Base-by-base conservation (phyloP, 306 rosid genomes). In the Trifolium dubium region DNA sequence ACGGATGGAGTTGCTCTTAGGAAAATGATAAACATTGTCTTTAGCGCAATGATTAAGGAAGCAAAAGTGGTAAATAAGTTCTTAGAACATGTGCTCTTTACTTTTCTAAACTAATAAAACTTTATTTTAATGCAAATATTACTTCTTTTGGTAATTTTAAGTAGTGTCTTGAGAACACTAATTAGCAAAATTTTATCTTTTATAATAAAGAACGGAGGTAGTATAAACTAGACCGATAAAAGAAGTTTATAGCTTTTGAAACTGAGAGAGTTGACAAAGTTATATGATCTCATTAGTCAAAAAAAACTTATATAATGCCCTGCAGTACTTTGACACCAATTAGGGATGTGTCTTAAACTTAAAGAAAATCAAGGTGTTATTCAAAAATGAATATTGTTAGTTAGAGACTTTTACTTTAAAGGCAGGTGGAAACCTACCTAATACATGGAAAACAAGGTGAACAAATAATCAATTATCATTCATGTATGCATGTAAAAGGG, bases 361-460 rank as follows among this genome's bases (percentile, higher is more conserved):
- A 44, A 67, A n/a, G 28, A 66, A 63, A 54, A 17, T 31, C 28
- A 43, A 41, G 15, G 11, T 53, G 50, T 51, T 29, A 55, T 40
- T 72, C 1, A 28, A 64, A 49, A 71, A 31, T 71, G 65, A 53
- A 39, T 59, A 75, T 64, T 78, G 72, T 83, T 83, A 17, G 71
- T 83, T 83, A 17, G 71, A 67, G 53, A 67, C 66, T 7, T 71
- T 37, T 19, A 31, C 34, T 72, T 58, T 19, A 51, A 59, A 83
- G 89, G 88, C 86, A 32, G 55, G 74, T 69, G 81, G 85, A 79
- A 32, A 81, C 40, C 80, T 51, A 83, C 93, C 93, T 73, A 85
- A 90, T 80, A 32, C 82, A 82, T 46, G 69, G 19, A 69, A 72
- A 76, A 9, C 54, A 44, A 19, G 64, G 63, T 62, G 61, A 62